Evolutionary conservation across 345 rosid species (phyloP), one percentile per base, ranked within the genome.

Genomic region (Corchorus olitorius): DNA sequence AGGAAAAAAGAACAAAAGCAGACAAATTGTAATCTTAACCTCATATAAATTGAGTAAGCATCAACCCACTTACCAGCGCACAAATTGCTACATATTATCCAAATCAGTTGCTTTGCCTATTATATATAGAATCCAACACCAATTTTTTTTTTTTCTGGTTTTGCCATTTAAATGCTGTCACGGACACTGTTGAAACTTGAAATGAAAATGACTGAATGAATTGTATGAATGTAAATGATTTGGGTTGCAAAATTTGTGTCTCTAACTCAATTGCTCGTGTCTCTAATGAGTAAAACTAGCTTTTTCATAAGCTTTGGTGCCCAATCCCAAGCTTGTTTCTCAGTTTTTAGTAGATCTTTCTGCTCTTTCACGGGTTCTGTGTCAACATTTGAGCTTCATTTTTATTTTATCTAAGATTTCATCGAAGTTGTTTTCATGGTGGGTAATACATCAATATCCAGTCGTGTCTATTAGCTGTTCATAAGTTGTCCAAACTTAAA

Each of bases 1-100:
- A 4, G 33, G 19, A 15, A 46, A 27, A 27, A 27, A 27, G 43
- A 39, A 39, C 43, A 39, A 6, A 3, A 39, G 50, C 27, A 49
- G 37, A 10, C 58, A 48, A 74, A 74, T 22, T 74, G 35, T 19
- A 22, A 33, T 33, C 54, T 34, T 60, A 7, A 61, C 35, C 61
- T 70, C 45, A 48, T 33, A 60, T 33, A 60, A 74, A 74, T 11
- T 48, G 45, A 49, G 72, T 6, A 59, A 27, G 56, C 34, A 72
- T 4, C 52, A 46, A 58, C 76, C 68, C 76, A 73, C 60, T 33
- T 39, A 39, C 43, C 43, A 6, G 60, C 58, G 58, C 27, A 17
- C 68, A 60, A 15, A 33, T 70, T 8, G 20, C 37, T 34, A 33
- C 41, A 6, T 16, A 45, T 64, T 6, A 45, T 39, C 17, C 48